These are phyloP conservation scores for Hygrocybe punicea DNA, from an alignment of 768 basidiomycete species.

Conservation along the genomic window DNA sequence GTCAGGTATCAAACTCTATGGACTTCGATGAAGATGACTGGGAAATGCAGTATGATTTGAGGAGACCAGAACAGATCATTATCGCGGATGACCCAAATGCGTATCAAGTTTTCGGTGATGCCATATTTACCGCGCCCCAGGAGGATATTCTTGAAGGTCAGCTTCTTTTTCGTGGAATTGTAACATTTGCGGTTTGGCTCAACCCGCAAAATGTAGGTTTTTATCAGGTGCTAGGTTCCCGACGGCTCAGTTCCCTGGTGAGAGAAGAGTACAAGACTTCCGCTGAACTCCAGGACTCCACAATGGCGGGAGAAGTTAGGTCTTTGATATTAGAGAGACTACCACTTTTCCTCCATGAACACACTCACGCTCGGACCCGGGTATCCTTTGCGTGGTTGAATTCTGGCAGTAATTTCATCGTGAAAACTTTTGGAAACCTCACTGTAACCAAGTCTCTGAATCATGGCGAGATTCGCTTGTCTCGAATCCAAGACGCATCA, in stretches of 20 bases:
- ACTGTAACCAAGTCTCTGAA: constrained; percentile 58
- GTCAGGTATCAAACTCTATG: constrained; percentile 27
- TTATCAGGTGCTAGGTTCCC: constrained; percentile 73
- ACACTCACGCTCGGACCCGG: constrained; percentile 60
- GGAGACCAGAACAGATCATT: constrained; percentile 64
- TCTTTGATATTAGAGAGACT: constrained; percentile 74
- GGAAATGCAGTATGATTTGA: constrained; percentile 70
- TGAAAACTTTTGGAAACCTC: constrained; percentile 64
- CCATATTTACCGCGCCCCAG: constrained; percentile 76
- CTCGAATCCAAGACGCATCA: constrained; percentile 64
- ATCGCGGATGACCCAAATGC: constrained; percentile 85
- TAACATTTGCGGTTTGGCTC: not conserved
- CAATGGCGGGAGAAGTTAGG: constrained; percentile 50
- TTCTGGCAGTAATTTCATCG: constrained; percentile 60
- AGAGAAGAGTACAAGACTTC: constrained; percentile 71
- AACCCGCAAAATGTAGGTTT: constrained; percentile 47
- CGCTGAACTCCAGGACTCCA: constrained; percentile 48
- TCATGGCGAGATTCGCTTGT: constrained; percentile 47
- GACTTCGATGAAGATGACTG: constrained; percentile 70
- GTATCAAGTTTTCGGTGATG: constrained; percentile 73
- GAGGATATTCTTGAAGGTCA: constrained; percentile 87
- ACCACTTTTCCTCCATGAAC: constrained; percentile 89
- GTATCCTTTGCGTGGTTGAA: constrained; percentile 68
- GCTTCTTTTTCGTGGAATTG: not conserved
- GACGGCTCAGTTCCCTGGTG: constrained; percentile 66